Evolutionary conservation across 768 basidiomycete species (phyloP), one percentile per base, ranked within the genome.

Genomic region (Termitomyces sp.): DNA sequence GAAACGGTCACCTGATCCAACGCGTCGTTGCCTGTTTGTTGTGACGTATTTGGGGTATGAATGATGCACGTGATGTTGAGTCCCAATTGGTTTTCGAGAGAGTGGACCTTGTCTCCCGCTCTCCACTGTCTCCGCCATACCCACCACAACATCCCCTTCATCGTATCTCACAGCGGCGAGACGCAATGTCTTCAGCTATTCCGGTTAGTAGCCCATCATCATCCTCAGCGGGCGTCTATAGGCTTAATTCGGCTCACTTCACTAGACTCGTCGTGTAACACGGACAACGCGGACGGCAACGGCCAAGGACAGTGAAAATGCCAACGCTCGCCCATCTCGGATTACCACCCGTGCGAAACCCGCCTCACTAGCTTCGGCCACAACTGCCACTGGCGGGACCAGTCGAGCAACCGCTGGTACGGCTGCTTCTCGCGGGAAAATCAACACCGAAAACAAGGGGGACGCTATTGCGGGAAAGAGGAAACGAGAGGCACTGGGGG

Each of bases 401-500:
- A 76, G 54, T 55, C 40, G 81, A 66, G 78, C 75, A 67, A 76
- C 79, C 58, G 73, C 74, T 57, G 72, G 83, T 28, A 83, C 85
- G 39, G 80, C 81, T 51, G 79, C 85, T 56, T 82, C 84, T 53
- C 75, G 80, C 67, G 80, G 83, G 33, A 86, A 86, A 73, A 70
- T 77, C 46, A 71, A 78, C 70, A 65, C 70, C 70, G 53, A 71
- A 64, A 73, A 74, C 63, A 80, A 84, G 63, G 67, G 72, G 22
- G 87, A 89, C 33, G 71, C 74, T 9, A 76, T 78, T 38, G 79
- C 79, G 4, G 86, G 83, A 54, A 92, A 92, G 73, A 82, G 92
- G 64, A 93, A 93, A 73, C 88, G 92, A 46, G 88, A 89, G 54
- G 91, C 91, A 0, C 78, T 94, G 32, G 87, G 85, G 36, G 92